Conservation (phyloP, 1,139 yeast species). For the Debaryomyces coudertii region DNA sequence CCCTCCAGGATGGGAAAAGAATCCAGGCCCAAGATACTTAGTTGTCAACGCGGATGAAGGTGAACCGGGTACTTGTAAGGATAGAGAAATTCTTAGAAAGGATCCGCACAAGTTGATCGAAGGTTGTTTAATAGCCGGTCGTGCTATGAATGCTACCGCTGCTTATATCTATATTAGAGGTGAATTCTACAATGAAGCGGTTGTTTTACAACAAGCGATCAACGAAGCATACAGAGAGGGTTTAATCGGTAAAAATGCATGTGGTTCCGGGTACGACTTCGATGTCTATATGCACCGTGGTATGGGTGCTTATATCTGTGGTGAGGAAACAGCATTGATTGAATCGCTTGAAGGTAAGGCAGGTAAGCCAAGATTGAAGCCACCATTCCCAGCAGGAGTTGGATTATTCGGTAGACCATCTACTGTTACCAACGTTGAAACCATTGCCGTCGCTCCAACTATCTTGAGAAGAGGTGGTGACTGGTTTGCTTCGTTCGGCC, state of each 20-base stretch:
- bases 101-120: conserved; percentile 90
- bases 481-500: conserved; percentile 82
- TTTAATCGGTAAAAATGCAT: conserved; percentile 76
- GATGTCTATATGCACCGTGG: conserved; percentile 86
- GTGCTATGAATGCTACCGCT: conserved; percentile 92
- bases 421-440: conserved; percentile 87
- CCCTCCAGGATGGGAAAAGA: conserved; percentile 93
- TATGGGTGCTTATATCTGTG: conserved; percentile 90
- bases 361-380: conserved; percentile 90
- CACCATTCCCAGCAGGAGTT: conserved; percentile 93
- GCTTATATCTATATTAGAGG: conserved; percentile 90
- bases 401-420: conserved; percentile 90
- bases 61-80: conserved; percentile 92
- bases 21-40: conserved; percentile 79
- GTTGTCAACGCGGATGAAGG: conserved; percentile 94
- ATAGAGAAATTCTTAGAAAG: conserved; percentile 84
- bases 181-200: conserved; percentile 82
- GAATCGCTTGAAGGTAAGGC: conserved; percentile 90
- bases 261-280: conserved; percentile 83
- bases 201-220: conserved; percentile 71
- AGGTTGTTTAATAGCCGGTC: conserved; percentile 84
- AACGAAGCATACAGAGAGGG: conserved; percentile 86
- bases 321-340: conserved; percentile 87
- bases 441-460: conserved; percentile 87
- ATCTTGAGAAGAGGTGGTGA: conserved; percentile 86